Conservation (phyloP, 1,284 basidiomycete genomes). For the Moniliophthora roreri region DNA sequence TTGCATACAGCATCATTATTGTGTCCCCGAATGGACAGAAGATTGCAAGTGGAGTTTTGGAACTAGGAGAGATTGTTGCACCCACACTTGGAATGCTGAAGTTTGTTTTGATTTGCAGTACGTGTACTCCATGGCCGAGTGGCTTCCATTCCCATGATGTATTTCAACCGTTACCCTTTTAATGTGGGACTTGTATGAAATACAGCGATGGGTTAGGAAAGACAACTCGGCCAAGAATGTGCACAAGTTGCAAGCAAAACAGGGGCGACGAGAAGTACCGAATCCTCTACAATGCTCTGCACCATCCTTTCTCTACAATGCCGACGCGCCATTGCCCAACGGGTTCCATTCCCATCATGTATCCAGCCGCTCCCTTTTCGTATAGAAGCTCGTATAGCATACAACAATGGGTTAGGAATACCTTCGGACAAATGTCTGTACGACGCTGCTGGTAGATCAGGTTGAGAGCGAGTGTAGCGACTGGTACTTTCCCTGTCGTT, state of each 20-base stretch:
- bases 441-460: not conserved
- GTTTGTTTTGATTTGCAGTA: slow-evolving; percentile 7
- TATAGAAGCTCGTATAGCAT: not conserved
- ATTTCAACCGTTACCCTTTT: slow-evolving; percentile 29
- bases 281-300: too few species aligned
- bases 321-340: slow-evolving; percentile 32
- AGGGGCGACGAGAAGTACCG: not conserved
- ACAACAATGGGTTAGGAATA: slow-evolving; percentile 29
- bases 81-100: not conserved
- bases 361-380: slow-evolving; percentile 28
- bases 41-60: too few species aligned
- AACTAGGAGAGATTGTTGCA: too few species aligned
- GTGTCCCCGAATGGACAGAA: too few species aligned
- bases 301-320: slow-evolving; percentile 4
- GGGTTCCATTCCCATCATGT: slow-evolving; percentile 49
- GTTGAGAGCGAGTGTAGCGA: not conserved
- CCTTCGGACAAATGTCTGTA: not conserved
- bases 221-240: not conserved
- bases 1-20: too few species aligned
- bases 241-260: too few species aligned
- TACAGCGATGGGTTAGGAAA: slow-evolving; percentile 34
- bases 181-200: not conserved
- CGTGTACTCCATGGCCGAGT: slow-evolving; percentile 32
- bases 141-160: slow-evolving; percentile 49
- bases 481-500: too few species aligned